phyloP scores from a whole-genome alignment of 2,329 filamentous ascomycete genomes.

The Colletotrichum spaethianum region DNA sequence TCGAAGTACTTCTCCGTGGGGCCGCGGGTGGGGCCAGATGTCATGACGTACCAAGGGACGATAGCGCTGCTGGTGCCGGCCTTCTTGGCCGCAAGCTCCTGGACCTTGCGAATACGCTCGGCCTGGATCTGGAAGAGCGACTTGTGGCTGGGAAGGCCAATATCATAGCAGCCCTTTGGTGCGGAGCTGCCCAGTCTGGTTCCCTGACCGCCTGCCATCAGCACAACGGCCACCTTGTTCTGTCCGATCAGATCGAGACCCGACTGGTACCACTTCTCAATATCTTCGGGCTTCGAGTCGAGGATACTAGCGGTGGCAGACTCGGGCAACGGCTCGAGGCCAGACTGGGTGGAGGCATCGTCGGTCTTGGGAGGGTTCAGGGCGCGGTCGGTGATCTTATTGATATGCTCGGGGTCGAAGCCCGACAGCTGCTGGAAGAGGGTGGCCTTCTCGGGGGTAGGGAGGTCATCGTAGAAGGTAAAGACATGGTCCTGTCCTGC shows the following conservation, averaged over 20 bases:
- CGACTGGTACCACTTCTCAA: constrained; percentile 87
- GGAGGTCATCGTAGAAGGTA: constrained; percentile 85
- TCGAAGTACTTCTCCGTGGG: constrained; percentile 96
- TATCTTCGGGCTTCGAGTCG: constrained; percentile 84
- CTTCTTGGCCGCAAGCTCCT: constrained; percentile 83
- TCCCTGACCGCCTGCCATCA: constrained; percentile 98
- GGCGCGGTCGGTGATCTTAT: constrained; percentile 85
- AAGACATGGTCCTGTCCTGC: constrained; percentile 88
- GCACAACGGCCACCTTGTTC: constrained; percentile 85
- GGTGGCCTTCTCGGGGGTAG: constrained; percentile 78
- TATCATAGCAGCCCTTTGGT: constrained; percentile 98
- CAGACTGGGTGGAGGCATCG: constrained; percentile 62
- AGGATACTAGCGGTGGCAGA: constrained; percentile 91
- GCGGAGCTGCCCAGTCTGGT: constrained; percentile 94
- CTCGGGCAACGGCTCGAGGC: constrained; percentile 89
- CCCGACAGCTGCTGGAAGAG: constrained; percentile 86
- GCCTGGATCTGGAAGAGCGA: constrained; percentile 98
- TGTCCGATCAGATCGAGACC: constrained; percentile 85
- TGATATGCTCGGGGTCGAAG: constrained; percentile 90
- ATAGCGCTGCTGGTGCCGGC: constrained; percentile 67
- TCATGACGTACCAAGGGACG: constrained; percentile 99
- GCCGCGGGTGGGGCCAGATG: constrained; percentile 90
- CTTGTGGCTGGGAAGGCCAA: constrained; percentile 92
- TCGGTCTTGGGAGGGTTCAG: constrained; percentile 81
- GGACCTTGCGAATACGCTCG: constrained; percentile 90